Evolutionary conservation across 2,329 filamentous ascomycete genomes (phyloP).

Genomic region (Penicillium freii): DNA sequence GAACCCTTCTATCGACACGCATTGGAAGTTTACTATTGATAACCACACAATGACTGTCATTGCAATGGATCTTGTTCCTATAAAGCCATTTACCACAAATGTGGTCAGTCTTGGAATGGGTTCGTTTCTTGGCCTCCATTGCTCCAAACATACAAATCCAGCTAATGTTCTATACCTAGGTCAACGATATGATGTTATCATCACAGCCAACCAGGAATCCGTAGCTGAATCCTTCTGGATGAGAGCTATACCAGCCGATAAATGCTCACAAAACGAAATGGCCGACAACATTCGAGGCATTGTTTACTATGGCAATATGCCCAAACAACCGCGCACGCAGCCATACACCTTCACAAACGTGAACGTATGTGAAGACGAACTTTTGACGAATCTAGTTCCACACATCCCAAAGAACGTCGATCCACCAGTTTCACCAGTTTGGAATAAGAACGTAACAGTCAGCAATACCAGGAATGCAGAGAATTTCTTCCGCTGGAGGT

Average conservation of each 20-base stretch:
- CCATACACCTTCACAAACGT: neutral
- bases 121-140: slow-evolving; percentile 3
- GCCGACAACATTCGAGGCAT: slow-evolving; percentile 3
- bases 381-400: neutral
- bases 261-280: slow-evolving; percentile 2
- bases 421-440: neutral
- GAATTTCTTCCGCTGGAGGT: slow-evolving; percentile 23
- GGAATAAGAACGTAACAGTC: neutral
- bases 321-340: neutral
- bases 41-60: slow-evolving; percentile 60
- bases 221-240: slow-evolving; percentile 38
- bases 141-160: neutral
- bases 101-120: slow-evolving; percentile 49
- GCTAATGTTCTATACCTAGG: slow-evolving; percentile 19
- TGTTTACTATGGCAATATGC: neutral
- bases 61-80: slow-evolving; percentile 57
- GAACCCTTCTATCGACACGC: slow-evolving; percentile 27
- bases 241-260: slow-evolving; percentile 25
- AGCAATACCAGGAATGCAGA: neutral
- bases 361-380: neutral
- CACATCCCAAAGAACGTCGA: neutral
- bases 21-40: slow-evolving; percentile 48
- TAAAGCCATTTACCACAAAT: slow-evolving; percentile 54
- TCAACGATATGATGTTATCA: slow-evolving; percentile 42
- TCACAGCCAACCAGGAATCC: slow-evolving; percentile 27